These are phyloP conservation scores for Dentiscutata heterogama DNA, from an alignment of 371 early-diverging fungal genomes.

Conservation along the genomic window DNA sequence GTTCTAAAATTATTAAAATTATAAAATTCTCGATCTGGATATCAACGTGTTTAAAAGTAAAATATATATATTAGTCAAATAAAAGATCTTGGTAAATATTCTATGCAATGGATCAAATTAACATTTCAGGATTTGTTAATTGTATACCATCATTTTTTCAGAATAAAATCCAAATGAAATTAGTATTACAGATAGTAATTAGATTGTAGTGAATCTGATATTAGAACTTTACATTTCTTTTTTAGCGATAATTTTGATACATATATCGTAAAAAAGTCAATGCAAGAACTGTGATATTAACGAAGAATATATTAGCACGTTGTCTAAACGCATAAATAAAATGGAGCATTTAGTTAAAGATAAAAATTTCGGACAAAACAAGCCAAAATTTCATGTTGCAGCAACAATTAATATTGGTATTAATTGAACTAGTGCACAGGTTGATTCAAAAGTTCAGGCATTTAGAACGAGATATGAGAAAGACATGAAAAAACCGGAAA, in stretches of 20 bases:
- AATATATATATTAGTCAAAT: too few relatives aligned
- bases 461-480: not conserved
- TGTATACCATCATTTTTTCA: too few relatives aligned
- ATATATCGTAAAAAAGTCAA: not conserved
- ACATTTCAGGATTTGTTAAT: too few relatives aligned
- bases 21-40: too few relatives aligned
- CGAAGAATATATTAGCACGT: not conserved
- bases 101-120: too few relatives aligned
- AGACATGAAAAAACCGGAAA: conserved; percentile 3
- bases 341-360: not conserved
- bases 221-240: not conserved
- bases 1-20: too few relatives aligned
- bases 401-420: not conserved
- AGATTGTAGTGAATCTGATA: not conserved
- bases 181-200: too few relatives aligned
- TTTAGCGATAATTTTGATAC: not conserved
- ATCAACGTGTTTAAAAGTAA: too few relatives aligned
- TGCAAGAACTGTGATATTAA: conserved; percentile 2
- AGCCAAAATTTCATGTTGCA: not conserved
- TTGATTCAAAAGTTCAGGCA: not conserved
- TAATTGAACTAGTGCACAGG: not conserved
- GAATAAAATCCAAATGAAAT: too few relatives aligned
- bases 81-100: too few relatives aligned
- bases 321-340: not conserved
- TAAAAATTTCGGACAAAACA: not conserved